Evolutionary conservation across 2,329 filamentous ascomycete species (phyloP), one percentile per base, ranked within the genome.

Genomic region (Leptographium wingfieldii): DNA sequence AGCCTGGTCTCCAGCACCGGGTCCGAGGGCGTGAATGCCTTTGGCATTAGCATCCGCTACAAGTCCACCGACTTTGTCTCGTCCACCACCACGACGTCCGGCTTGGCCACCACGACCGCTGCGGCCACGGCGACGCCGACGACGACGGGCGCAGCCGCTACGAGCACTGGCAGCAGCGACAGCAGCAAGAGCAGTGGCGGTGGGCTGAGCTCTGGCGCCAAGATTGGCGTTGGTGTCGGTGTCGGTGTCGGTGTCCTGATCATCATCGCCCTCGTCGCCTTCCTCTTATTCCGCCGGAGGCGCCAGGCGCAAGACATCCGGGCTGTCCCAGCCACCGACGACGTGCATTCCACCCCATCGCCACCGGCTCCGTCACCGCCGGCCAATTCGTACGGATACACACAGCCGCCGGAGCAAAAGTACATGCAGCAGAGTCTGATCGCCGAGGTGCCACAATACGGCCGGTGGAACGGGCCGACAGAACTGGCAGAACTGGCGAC

Each of bases 151-250:
- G 27, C 25, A 19, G 22, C 25, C 5, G 27, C 11, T 12, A 31
- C 27, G 9, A 52, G 22, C 25, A 27, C 10, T 12, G 19, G 10
- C 12, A 27, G 27, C 25, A 16, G 22, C 5, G 5, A 14, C 11
- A 14, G 25, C 49, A 51, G 40, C n/a, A 27, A 14, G 27, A 3
- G 33, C 11, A 27, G 40, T 53, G 27, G 48, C 58, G 40, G 59
- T 22, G 61, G 59, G 19, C 68, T 74, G 11, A 70, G 68, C 49
- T 63, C 68, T 1, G 71, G 71, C 9, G 71, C 69, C 63, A 73
- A 72, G 62, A 68, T 67, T 1, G 70, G 72, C 27, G 66, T 73
- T 57, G 68, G 69, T 22, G 68, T 72, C 6, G 72, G 73, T 31
- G 70, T 71, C 25, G 65, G 67, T 2, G 58, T 74, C 12, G 71